These are phyloP conservation scores for Aspergillus tubingensis DNA, from an alignment of 2,329 filamentous ascomycete species.

Conservation along the genomic window DNA sequence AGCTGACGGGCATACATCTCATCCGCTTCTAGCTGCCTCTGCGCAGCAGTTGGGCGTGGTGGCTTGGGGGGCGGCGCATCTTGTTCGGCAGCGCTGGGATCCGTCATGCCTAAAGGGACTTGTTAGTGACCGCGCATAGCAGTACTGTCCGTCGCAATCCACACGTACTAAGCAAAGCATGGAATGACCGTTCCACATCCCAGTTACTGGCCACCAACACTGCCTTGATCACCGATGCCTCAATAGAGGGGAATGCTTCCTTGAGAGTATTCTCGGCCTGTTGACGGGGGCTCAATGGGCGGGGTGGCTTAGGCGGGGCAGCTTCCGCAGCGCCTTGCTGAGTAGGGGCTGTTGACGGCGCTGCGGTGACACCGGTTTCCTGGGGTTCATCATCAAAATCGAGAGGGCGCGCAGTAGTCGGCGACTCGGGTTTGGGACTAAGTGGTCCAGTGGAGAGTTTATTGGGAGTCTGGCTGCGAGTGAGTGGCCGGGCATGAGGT, in stretches of 20 bases:
- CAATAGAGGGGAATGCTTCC: conserved; percentile 89
- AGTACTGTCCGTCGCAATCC: neutral
- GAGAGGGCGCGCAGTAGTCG: conserved; percentile 58
- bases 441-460: conserved; percentile 36
- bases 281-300: conserved; percentile 77
- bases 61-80: conserved; percentile 71
- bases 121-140: neutral
- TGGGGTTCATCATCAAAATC: conserved; percentile 61
- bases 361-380: conserved; percentile 39
- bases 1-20: conserved; percentile 90
- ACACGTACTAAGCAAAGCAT: conserved; percentile 77
- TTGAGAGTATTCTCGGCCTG: conserved; percentile 85
- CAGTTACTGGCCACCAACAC: conserved; percentile 84
- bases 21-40: conserved; percentile 84
- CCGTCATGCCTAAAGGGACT: conserved; percentile 67
- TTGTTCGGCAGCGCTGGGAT: conserved; percentile 69
- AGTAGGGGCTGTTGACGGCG: conserved; percentile 25
- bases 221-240: conserved; percentile 78
- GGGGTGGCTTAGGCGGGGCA: conserved; percentile 78
- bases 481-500: conserved; percentile 16
- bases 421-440: conserved; percentile 51
- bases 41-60: conserved; percentile 70
- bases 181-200: conserved; percentile 89
- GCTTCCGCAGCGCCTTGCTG: conserved; percentile 33
- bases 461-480: conserved; percentile 35